Base-by-base conservation (phyloP, 202 grass and related monocot genomes). In the Digitaria exilis region DNA sequence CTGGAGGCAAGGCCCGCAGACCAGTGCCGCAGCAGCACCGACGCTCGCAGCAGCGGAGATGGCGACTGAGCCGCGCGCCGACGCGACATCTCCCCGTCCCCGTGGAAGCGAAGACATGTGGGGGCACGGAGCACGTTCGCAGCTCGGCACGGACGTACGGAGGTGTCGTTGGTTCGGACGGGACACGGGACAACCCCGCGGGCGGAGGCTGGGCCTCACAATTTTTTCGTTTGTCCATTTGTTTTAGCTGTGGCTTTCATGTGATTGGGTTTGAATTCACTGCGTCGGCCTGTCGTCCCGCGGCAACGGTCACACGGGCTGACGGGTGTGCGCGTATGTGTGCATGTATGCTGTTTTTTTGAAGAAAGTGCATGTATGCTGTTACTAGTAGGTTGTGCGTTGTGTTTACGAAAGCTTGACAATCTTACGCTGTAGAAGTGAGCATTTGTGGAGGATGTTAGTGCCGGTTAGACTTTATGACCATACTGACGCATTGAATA, bases 1-100 rank as follows among this genome's bases (percentile, higher is more conserved):
- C 73, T 89, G 22, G 85, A 89, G 76, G 81, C 90, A 48, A 83
- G 93, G 76, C 88, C 93, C 0, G 63, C 86, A 3, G 87, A 91
- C n/a, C 93, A 96, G 83, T 96, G 93, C 79, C 75, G 77, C 4
- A 90, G 29, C 72, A 71, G 37, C 4, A 39, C 34, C 71, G 58
- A 42, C 67, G 51, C n/a, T 54, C 50, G 16, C 45, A 29, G 15
- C 41, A 78, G 71, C 65, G 60, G 74, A 65, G 86, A 84, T 24
- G 68, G 88, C 61, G 88, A 69, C 65, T 90, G 74, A 73, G 44
- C 57, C 44, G 7, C 6, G 4, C 26, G 51, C 12, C 46, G 46
- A 15, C 15, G 7, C 59, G 16, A 42, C 83, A 71, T n/a, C n/a
- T 61, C 1, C 1, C 32, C 7, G 3, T 69, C 7, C 37, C 37